These are phyloP conservation scores for Alternaria burnsii DNA, from an alignment of 2,329 filamentous ascomycete species.

Conservation along the genomic window DNA sequence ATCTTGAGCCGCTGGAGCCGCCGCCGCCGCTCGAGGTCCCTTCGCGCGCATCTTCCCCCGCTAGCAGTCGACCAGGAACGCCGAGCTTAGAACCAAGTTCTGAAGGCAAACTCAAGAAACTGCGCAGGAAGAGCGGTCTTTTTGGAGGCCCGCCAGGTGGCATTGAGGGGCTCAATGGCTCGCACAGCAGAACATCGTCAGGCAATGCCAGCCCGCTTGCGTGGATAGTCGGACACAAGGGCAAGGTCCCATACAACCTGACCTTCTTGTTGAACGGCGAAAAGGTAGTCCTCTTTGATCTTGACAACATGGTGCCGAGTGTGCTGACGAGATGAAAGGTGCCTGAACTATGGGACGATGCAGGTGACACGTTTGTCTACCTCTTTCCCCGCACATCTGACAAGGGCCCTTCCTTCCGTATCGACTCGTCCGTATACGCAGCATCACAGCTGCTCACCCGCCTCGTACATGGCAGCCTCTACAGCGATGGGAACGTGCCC, in stretches of 20 bases:
- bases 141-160: conserved; percentile 34
- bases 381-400: conserved; percentile 66
- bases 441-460: conserved; percentile 65
- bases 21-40: conserved; percentile 37
- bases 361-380: conserved; percentile 70
- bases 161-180: conserved; percentile 25
- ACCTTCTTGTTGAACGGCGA: conserved; percentile 60
- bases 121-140: conserved; percentile 47
- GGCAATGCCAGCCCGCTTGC: conserved; percentile 51
- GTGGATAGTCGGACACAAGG: conserved; percentile 67
- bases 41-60: conserved; percentile 41
- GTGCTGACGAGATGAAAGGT: conserved; percentile 51
- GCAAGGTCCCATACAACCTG: conserved; percentile 65
- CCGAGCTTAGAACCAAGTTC: conserved; percentile 24
- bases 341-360: conserved; percentile 68
- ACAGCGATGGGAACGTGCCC: conserved; percentile 45
- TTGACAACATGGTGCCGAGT: conserved; percentile 1
- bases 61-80: conserved; percentile 36
- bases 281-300: conserved; percentile 52
- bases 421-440: conserved; percentile 67
- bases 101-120: conserved; percentile 41
- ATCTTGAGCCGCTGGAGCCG: conserved; percentile 39
- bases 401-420: conserved; percentile 67
- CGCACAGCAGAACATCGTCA: conserved; percentile 24
- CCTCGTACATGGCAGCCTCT: conserved; percentile 64